Evolutionary conservation across 2,329 filamentous ascomycete species (phyloP).

Genomic region (Penicillium sp.): DNA sequence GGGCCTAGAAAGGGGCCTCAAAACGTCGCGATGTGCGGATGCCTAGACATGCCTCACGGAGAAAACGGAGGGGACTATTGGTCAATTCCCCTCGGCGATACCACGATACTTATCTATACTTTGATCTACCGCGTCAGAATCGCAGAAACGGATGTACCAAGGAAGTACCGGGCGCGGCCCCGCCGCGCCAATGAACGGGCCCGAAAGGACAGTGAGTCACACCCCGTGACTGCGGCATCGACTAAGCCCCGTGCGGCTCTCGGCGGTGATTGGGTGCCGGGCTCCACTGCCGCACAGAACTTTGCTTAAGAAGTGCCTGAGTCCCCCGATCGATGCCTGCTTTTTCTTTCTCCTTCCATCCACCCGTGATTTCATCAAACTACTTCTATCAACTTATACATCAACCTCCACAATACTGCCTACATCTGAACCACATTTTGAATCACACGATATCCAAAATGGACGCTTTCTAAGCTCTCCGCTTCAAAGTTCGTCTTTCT

Average conservation of each 20-base stretch:
- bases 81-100: not conserved
- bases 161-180: not conserved
- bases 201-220: slow-evolving; percentile 35
- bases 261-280: slow-evolving; percentile 25
- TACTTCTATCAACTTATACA: not conserved
- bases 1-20: not conserved
- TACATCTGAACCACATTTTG: slow-evolving; percentile 17
- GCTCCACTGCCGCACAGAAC: slow-evolving; percentile 10
- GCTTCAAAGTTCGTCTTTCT: slow-evolving; percentile 36
- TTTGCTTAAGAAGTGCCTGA: slow-evolving; percentile 41
- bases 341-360: slow-evolving; percentile 22
- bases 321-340: slow-evolving; percentile 38
- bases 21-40: not conserved
- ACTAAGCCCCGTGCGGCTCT: slow-evolving; percentile 17
- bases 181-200: slow-evolving; percentile 26
- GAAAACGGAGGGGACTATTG: not conserved
- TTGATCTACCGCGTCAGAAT: not conserved
- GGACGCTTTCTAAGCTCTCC: slow-evolving; percentile 40
- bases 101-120: not conserved
- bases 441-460: slow-evolving; percentile 34
- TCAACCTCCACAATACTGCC: slow-evolving; percentile 16
- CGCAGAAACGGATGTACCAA: not conserved
- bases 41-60: not conserved
- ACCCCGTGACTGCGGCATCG: slow-evolving; percentile 28
- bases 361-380: slow-evolving; percentile 8